phyloP scores from a whole-genome alignment of 2,329 filamentous ascomycete species.

The Fusarium longipes region DNA sequence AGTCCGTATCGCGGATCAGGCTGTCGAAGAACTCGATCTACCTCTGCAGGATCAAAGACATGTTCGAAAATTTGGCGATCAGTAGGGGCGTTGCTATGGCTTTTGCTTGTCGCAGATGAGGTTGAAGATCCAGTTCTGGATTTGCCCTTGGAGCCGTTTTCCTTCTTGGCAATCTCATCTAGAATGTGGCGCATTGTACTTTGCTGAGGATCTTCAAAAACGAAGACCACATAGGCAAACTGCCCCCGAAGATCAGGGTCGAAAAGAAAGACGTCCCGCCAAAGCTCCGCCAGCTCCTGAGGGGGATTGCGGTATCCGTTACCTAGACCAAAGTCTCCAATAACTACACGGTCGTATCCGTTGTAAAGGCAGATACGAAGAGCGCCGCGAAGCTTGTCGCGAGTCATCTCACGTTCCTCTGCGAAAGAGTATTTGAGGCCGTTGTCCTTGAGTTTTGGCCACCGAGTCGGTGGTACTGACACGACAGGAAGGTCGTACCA shows the following conservation, averaged over 20 bases:
- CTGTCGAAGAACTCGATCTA: slow-evolving; percentile 61
- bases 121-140: slow-evolving; percentile 47
- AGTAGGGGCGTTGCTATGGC: slow-evolving; percentile 47
- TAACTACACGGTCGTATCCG: slow-evolving; percentile 66
- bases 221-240: slow-evolving; percentile 71
- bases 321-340: slow-evolving; percentile 73
- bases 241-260: slow-evolving; percentile 71
- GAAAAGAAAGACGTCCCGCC: slow-evolving; percentile 72
- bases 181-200: slow-evolving; percentile 65
- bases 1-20: slow-evolving; percentile 67
- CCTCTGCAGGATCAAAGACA: slow-evolving; percentile 63
- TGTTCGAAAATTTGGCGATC: slow-evolving; percentile 66
- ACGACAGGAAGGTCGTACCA: slow-evolving; percentile 76
- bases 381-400: slow-evolving; percentile 77
- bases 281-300: slow-evolving; percentile 72
- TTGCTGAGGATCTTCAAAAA: slow-evolving; percentile 68
- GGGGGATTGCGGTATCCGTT: slow-evolving; percentile 73
- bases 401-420: slow-evolving; percentile 76
- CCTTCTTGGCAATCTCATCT: slow-evolving; percentile 67
- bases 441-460: slow-evolving; percentile 76
- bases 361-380: slow-evolving; percentile 75
- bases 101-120: slow-evolving; percentile 47
- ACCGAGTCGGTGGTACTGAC: slow-evolving; percentile 76
- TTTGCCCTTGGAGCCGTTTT: slow-evolving; percentile 52
- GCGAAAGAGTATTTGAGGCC: slow-evolving; percentile 78